Evolutionary conservation across 441 rosid genomes (phyloP).

Genomic region (Aleurites moluccanus): DNA sequence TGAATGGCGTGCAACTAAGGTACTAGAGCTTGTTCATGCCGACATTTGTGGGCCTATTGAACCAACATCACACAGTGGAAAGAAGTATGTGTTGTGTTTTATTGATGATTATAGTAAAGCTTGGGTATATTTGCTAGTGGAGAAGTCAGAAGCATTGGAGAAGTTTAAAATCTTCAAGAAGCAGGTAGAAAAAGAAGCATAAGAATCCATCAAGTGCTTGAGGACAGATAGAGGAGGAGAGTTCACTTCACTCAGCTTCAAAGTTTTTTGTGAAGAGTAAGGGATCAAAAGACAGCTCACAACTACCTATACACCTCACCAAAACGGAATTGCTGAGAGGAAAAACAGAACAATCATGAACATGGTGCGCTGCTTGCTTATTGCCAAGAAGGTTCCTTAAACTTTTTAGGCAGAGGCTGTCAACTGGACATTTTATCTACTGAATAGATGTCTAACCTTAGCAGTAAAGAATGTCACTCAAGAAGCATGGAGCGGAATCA

Average conservation of each 20-base stretch:
- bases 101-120: conserved; percentile 10
- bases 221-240: neutral
- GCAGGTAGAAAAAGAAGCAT: neutral
- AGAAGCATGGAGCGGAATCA: too few species aligned
- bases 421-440: too few species aligned
- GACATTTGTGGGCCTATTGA: too few species aligned
- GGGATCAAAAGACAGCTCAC: neutral
- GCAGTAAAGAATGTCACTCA: too few species aligned
- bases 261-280: neutral
- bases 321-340: neutral
- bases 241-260: neutral
- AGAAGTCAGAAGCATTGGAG: neutral
- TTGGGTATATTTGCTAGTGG: neutral
- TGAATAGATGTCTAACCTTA: too few species aligned
- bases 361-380: too few species aligned
- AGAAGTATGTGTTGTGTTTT: neutral
- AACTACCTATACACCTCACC: neutral
- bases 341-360: too few species aligned
- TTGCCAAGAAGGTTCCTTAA: too few species aligned
- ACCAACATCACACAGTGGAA: neutral
- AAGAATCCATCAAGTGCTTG: neutral
- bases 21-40: neutral
- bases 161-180: neutral
- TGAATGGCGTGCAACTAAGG: neutral
- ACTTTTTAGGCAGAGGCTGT: too few species aligned